These are phyloP conservation scores for Mycena floridula DNA, from an alignment of 768 basidiomycete genomes.

Conservation along the genomic window DNA sequence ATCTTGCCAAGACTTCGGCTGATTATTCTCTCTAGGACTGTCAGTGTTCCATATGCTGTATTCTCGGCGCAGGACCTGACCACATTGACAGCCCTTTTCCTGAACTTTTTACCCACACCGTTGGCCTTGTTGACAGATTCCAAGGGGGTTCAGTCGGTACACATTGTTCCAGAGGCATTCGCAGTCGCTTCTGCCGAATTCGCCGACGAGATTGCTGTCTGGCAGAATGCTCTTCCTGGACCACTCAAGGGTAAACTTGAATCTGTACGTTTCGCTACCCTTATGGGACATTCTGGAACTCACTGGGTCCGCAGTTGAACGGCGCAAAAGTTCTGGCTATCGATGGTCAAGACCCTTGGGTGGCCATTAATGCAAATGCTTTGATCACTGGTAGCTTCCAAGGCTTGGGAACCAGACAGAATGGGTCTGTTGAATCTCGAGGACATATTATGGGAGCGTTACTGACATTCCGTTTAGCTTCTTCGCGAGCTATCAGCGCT, in stretches of 20 bases:
- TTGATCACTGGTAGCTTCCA: slow-evolving; percentile 46
- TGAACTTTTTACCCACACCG: slow-evolving; percentile 25
- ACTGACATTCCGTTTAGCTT: slow-evolving; percentile 22
- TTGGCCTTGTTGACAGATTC: slow-evolving; percentile 24
- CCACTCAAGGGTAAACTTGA: slow-evolving; percentile 29
- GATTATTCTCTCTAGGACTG: slow-evolving; percentile 5
- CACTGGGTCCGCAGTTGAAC: slow-evolving; percentile 16
- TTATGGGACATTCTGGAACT: background rate
- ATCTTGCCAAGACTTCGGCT: background rate
- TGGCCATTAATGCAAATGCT: slow-evolving; percentile 47
- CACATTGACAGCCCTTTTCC: slow-evolving; percentile 5
- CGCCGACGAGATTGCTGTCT: slow-evolving; percentile 22
- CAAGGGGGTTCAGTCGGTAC: slow-evolving; percentile 20
- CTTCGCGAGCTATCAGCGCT: slow-evolving; percentile 37
- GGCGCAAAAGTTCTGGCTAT: slow-evolving; percentile 52
- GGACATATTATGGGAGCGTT: background rate
- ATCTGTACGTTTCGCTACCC: slow-evolving; percentile 24
- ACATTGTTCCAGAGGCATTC: slow-evolving; percentile 31
- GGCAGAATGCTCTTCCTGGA: slow-evolving; percentile 23
- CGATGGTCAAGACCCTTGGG: slow-evolving; percentile 44
- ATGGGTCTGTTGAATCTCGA: slow-evolving; percentile 25
- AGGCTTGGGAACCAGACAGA: slow-evolving; percentile 43
- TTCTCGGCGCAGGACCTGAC: too few relatives aligned
- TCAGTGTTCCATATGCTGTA: too few relatives aligned
- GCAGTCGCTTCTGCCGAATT: slow-evolving; percentile 19